A percentile compares a stretch with the other conserved stretches of the same genome.
phyloP scores from a whole-genome alignment of 2,329 filamentous ascomycete genomes.

The Hymenoscyphus salicellus region DNA sequence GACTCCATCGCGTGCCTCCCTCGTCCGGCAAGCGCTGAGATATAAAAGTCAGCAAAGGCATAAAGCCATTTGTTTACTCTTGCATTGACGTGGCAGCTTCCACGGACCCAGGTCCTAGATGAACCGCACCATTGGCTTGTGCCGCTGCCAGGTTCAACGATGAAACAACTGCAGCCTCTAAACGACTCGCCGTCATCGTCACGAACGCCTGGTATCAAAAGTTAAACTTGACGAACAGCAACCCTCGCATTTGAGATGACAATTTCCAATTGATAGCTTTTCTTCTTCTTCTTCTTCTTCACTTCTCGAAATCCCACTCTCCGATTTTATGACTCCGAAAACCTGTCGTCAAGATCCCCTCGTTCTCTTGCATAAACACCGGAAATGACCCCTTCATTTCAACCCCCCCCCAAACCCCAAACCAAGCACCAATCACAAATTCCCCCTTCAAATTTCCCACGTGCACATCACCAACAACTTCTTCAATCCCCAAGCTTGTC shows the following conservation, averaged over 20 bases:
- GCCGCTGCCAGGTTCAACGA: background rate
- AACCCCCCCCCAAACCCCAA: background rate
- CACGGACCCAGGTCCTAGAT: background rate
- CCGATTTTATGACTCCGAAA: no score
- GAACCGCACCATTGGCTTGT: background rate
- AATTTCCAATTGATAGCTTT: no score
- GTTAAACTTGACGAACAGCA: no score
- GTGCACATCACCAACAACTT: background rate
- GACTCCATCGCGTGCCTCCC: background rate
- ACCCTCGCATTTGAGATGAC: background rate
- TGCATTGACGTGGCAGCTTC: slow-evolving; percentile 4
- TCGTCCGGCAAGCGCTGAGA: background rate
- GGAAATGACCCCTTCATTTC: background rate
- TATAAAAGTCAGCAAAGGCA: slow-evolving; percentile 4
- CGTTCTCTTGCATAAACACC: background rate
- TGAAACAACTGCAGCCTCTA: slow-evolving; percentile 2
- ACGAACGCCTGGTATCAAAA: background rate
- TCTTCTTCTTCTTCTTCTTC: background rate
- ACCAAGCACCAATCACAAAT: background rate
- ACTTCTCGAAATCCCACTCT: no score
- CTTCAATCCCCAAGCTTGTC: no score
- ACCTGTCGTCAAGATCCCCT: background rate
- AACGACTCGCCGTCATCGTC: background rate
- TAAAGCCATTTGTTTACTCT: slow-evolving; percentile 3
- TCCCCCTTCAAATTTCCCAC: background rate